phyloP scores from a whole-genome alignment of 768 basidiomycete species.

The Cubamyces lactineus region DNA sequence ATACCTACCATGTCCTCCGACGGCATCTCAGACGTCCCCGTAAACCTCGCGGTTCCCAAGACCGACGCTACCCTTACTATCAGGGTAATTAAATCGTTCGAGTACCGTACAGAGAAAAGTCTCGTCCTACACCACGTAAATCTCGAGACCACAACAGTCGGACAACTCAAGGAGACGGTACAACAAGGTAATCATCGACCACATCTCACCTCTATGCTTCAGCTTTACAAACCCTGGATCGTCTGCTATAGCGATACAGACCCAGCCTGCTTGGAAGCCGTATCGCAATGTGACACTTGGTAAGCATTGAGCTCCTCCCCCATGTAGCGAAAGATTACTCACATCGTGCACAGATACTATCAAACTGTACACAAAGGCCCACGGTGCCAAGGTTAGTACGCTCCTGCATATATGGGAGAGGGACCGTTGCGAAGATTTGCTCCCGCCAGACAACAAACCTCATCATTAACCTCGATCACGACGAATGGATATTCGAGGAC shows the following conservation, averaged over 20 bases:
- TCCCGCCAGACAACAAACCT: slow-evolving; percentile 83
- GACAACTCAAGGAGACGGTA: slow-evolving; percentile 72
- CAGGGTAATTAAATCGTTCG: slow-evolving; percentile 94
- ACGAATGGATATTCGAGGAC: slow-evolving; percentile 87
- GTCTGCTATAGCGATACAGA: slow-evolving; percentile 60
- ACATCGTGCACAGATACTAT: slow-evolving; percentile 68
- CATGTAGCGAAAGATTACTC: not conserved
- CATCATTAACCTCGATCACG: slow-evolving; percentile 96
- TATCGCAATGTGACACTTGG: slow-evolving; percentile 77
- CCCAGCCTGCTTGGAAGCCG: slow-evolving; percentile 84
- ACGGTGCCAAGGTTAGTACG: slow-evolving; percentile 81
- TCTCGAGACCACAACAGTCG: slow-evolving; percentile 78
- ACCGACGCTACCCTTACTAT: slow-evolving; percentile 86
- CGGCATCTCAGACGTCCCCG: slow-evolving; percentile 49
- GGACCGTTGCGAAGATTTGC: not conserved
- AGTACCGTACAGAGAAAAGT: slow-evolving; percentile 86
- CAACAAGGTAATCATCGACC: slow-evolving; percentile 56
- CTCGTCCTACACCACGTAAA: slow-evolving; percentile 84
- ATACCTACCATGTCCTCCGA: slow-evolving; percentile 24
- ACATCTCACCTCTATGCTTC: slow-evolving; percentile 11
- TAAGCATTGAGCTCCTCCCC: slow-evolving; percentile 33
- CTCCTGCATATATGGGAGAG: not conserved
- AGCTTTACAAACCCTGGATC: slow-evolving; percentile 7
- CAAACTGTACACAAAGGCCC: slow-evolving; percentile 93
- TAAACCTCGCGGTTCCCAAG: slow-evolving; percentile 67